Conservation (phyloP, 352 stramenopile species). For the Aphanomyces cochlioides region DNA sequence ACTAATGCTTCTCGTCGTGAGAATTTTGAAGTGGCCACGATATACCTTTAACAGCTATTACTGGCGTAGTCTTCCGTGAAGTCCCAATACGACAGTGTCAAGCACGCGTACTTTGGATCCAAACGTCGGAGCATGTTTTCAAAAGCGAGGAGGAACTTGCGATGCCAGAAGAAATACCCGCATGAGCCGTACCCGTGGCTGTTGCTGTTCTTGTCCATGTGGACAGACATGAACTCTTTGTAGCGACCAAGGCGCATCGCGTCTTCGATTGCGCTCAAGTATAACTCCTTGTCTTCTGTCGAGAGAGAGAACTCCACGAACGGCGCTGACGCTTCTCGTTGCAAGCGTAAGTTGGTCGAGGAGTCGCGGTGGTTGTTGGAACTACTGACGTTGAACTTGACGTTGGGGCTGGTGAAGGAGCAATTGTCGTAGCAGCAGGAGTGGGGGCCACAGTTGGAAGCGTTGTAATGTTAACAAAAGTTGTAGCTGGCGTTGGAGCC, state of each 20-base stretch:
- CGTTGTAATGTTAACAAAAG: too few relatives aligned
- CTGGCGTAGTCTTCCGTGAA: constrained; percentile 32
- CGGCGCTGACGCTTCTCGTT: constrained; percentile 32
- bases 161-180: constrained; percentile 75
- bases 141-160: constrained; percentile 54
- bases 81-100: constrained; percentile 65
- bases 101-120: constrained; percentile 39
- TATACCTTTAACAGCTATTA: too few relatives aligned
- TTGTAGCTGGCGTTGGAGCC: background rate
- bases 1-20: too few relatives aligned
- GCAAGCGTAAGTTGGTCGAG: background rate
- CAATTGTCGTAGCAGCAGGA: background rate
- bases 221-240: constrained; percentile 54
- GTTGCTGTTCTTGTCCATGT: constrained; percentile 45
- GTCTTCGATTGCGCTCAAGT: constrained; percentile 45
- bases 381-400: background rate
- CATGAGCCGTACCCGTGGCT: constrained; percentile 49
- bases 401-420: background rate
- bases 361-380: background rate
- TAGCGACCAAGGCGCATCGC: constrained; percentile 54
- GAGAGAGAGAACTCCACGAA: constrained; percentile 47
- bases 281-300: constrained; percentile 40
- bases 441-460: background rate
- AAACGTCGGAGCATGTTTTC: constrained; percentile 70
- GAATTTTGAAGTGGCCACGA: too few relatives aligned